These are phyloP conservation scores for Acanthochlamys bracteata DNA, from an alignment of 106 monocot species.

Conservation along the genomic window DNA sequence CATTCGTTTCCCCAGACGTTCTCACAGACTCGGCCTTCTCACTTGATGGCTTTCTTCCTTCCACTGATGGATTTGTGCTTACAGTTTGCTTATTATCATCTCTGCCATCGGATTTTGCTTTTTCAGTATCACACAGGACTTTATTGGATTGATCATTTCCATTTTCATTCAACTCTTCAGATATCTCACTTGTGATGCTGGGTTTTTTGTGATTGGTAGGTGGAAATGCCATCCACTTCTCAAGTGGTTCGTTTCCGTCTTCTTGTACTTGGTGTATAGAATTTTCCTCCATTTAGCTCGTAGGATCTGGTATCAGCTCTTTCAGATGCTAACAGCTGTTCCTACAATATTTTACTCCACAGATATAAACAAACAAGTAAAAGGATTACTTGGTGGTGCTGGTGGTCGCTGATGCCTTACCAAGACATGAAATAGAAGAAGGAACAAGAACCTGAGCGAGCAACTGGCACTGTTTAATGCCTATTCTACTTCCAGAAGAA, in stretches of 20 bases:
- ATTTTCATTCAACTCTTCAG: background rate
- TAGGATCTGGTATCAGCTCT: too few relatives aligned
- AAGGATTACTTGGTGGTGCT: too few relatives aligned
- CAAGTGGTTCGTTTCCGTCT: slow-evolving; percentile 14
- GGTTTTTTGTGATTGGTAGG: background rate
- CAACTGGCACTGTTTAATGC: too few relatives aligned
- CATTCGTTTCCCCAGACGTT: slow-evolving; percentile 25
- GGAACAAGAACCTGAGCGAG: too few relatives aligned
- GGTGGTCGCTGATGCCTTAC: too few relatives aligned
- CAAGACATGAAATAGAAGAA: too few relatives aligned
- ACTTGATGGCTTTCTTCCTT: slow-evolving; percentile 11
- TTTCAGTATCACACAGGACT: background rate
- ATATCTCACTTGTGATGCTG: slow-evolving; percentile 15
- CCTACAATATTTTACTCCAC: too few relatives aligned
- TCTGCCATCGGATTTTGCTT: slow-evolving; percentile 16
- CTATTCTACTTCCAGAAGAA: too few relatives aligned
- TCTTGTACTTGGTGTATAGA: background rate
- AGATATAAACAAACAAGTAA: too few relatives aligned
- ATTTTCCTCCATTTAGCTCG: background rate
- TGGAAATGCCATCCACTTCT: slow-evolving; percentile 73
- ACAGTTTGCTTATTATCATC: slow-evolving; percentile 7
- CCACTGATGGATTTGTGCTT: slow-evolving; percentile 6
- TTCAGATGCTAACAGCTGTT: too few relatives aligned
- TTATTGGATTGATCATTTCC: too few relatives aligned
- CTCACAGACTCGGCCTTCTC: slow-evolving; percentile 16